Evolutionary conservation across 345 rosid species (phyloP), one percentile per base, ranked within the genome.

Genomic region (Boechera stricta): DNA sequence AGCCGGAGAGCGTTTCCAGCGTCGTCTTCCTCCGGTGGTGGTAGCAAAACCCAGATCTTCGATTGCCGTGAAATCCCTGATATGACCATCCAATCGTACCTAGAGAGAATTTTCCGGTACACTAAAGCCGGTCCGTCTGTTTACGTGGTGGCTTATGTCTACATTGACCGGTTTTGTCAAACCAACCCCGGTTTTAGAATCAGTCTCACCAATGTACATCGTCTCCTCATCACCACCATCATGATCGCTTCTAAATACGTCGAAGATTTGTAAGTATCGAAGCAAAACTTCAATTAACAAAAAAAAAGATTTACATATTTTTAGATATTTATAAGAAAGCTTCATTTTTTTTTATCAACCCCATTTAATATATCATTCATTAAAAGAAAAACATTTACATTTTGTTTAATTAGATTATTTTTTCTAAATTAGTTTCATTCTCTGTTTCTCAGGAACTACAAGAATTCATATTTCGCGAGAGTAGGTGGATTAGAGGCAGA

Each of bases 231-330:
- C 39, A 91, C 91, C 0, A 86, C 97, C 1, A 86, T 94, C 86
- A 91, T 91, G 96, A 87, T 90, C 56, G 91, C 98, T 68, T 91
- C 98, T 44, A 94, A 94, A 66, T 91, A 90, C 56, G 96, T 87
- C 1, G 97, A 94, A 72, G 96, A 94, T 86, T 79, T 91, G 98
- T 91, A 74, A 90, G 96, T 82, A 41, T 21, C 44, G 0, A 47
- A 66, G 0, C 2, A 5, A 44, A 31, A 0, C 42, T 58, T 58
- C 13, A 21, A 21, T 21, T 21, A 21, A 21, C 24, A 21, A 1
- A 21, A 21, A 21, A 21, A 21, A 21, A 31, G 32, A 3, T 31
- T 31, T 1, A 31, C 32, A 31, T 31, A 31, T 31, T 31, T 31
- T 31, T 28, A 2, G 29, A 28, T 31, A 21, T 21, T 21, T 21